Evolutionary conservation across 805 yeast genomes (phyloP).

Genomic region (Ogataea zsoltii): DNA sequence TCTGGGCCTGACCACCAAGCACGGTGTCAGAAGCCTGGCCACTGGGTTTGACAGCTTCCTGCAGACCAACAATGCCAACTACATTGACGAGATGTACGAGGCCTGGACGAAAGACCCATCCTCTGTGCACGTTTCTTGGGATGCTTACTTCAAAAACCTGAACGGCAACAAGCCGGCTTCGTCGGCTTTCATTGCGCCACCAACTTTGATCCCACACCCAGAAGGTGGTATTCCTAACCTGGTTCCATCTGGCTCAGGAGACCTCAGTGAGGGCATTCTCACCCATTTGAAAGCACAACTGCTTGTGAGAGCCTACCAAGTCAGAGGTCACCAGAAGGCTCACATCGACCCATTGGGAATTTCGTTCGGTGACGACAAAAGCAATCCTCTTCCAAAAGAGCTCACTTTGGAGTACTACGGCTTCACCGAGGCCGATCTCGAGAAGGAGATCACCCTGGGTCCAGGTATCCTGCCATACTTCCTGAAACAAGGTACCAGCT

Average conservation of each 20-base stretch:
- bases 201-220: conserved; percentile 80
- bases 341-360: conserved; percentile 94
- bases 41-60: conserved; percentile 69
- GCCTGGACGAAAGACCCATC: conserved; percentile 91
- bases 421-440: conserved; percentile 82
- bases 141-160: conserved; percentile 91
- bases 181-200: conserved; percentile 86
- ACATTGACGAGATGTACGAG: conserved; percentile 96
- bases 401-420: conserved; percentile 90
- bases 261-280: conserved; percentile 64
- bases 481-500: conserved; percentile 57
- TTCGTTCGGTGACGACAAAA: conserved; percentile 69
- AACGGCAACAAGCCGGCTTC: conserved; percentile 67
- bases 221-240: conserved; percentile 72
- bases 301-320: conserved; percentile 97
- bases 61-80: conserved; percentile 81
- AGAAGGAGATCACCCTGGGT: conserved; percentile 83
- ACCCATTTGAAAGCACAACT: conserved; percentile 94
- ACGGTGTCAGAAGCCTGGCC: conserved; percentile 31
- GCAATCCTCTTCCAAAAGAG: conserved; percentile 69
- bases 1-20: conserved; percentile 4
- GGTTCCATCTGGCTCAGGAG: conserved; percentile 53
- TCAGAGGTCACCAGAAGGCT: conserved; percentile 96
- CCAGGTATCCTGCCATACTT: conserved; percentile 97
- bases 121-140: conserved; percentile 95